Evolutionary conservation across 179 eudicot species (phyloP).

Genomic region (Amaranthus tricolor): DNA sequence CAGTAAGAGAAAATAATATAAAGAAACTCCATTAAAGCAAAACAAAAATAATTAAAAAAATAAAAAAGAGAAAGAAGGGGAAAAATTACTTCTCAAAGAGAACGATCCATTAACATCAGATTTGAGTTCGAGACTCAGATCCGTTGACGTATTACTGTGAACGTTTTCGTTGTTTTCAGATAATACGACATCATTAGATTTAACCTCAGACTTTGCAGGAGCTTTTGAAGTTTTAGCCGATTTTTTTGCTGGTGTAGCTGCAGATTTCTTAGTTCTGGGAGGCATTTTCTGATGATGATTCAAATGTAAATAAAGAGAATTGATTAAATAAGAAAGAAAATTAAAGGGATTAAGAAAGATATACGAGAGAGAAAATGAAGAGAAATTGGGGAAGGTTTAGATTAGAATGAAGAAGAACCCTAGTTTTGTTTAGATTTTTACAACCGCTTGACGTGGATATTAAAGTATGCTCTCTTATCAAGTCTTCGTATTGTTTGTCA

Average conservation of each 20-base stretch:
- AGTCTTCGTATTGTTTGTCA: too few species aligned
- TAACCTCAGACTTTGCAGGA: slow-evolving; percentile 25
- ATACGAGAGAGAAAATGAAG: neutral
- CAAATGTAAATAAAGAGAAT: neutral
- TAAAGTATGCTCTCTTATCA: slow-evolving; percentile 9
- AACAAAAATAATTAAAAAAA: neutral
- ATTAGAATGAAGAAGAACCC: slow-evolving; percentile 18
- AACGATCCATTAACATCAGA: slow-evolving; percentile 29
- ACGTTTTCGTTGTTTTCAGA: slow-evolving; percentile 8
- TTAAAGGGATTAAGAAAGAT: neutral
- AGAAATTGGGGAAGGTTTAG: slow-evolving; percentile 13
- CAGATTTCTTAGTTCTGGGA: slow-evolving; percentile 44
- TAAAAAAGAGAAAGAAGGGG: neutral
- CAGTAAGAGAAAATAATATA: neutral
- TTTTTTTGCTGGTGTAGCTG: slow-evolving; percentile 37
- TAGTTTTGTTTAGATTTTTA: slow-evolving; percentile 16
- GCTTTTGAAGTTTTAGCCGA: slow-evolving; percentile 30
- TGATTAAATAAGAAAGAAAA: neutral
- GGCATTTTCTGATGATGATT: slow-evolving; percentile 32
- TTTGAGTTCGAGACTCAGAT: slow-evolving; percentile 27
- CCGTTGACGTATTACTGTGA: slow-evolving; percentile 20
- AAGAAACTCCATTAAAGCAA: neutral
- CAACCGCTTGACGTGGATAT: slow-evolving; percentile 31
- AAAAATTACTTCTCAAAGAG: slow-evolving; percentile 33
- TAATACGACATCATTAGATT: slow-evolving; percentile 17